Conservation (phyloP, 352 stramenopile genomes). For the Phytophthora citrophthora region DNA sequence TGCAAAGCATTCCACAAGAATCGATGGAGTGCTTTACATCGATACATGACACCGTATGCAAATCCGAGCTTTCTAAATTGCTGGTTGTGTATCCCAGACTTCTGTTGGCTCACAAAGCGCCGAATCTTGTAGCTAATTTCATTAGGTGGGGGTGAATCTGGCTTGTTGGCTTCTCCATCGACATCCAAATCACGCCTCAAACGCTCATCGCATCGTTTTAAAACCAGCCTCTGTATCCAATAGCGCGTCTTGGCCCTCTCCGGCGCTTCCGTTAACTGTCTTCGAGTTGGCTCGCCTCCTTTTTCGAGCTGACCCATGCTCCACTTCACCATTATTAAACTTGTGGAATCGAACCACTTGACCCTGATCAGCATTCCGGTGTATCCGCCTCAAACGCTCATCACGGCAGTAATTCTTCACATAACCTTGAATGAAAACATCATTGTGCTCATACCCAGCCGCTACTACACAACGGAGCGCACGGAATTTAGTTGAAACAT, state of each 20-base stretch:
- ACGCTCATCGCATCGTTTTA: slow-evolving; percentile 17
- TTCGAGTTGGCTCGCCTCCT: slow-evolving; percentile 17
- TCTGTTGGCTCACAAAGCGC: slow-evolving; percentile 68
- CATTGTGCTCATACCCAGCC: slow-evolving; percentile 69
- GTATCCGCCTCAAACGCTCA: slow-evolving; percentile 72
- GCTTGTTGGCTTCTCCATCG: slow-evolving; percentile 16
- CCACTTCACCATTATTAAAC: slow-evolving; percentile 42
- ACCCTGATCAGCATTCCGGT: slow-evolving; percentile 62
- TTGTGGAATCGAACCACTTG: slow-evolving; percentile 61
- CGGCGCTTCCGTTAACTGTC: neutral
- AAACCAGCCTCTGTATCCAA: slow-evolving; percentile 3
- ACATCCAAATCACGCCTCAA: slow-evolving; percentile 21
- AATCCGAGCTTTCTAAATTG: slow-evolving; percentile 83
- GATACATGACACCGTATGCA: slow-evolving; percentile 85
- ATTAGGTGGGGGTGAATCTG: slow-evolving; percentile 9
- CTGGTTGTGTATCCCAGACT: slow-evolving; percentile 58
- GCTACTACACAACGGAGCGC: slow-evolving; percentile 73
- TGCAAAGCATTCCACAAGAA: slow-evolving; percentile 79
- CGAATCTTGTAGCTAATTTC: slow-evolving; percentile 78
- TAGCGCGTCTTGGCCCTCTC: slow-evolving; percentile 3
- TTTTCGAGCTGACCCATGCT: slow-evolving; percentile 27
- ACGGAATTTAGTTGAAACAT: slow-evolving; percentile 84
- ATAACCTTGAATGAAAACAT: slow-evolving; percentile 73
- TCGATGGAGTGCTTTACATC: slow-evolving; percentile 79
- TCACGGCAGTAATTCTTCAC: slow-evolving; percentile 82